Evolutionary conservation across 2,329 filamentous ascomycete species (phyloP).

Genomic region (Ceratocystis harringtonii): DNA sequence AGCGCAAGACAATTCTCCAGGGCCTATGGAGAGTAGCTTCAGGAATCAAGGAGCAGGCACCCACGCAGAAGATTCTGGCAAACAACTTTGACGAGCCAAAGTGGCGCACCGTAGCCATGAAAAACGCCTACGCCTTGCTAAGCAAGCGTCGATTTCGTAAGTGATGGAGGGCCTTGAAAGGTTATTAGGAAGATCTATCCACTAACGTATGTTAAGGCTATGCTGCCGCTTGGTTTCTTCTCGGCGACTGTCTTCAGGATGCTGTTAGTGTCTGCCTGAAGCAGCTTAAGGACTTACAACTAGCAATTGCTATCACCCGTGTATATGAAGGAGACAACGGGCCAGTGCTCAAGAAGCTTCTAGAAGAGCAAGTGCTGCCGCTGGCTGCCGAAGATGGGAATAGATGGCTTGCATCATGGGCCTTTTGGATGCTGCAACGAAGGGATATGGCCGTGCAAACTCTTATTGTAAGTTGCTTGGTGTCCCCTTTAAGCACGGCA

Average conservation of each 20-base stretch:
- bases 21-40: constrained; percentile 89
- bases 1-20: constrained; percentile 78
- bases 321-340: constrained; percentile 80
- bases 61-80: constrained; percentile 65
- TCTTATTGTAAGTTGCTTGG: constrained; percentile 49
- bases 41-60: constrained; percentile 72
- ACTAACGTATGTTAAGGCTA: constrained; percentile 48
- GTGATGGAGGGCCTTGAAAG: constrained; percentile 19
- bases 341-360: constrained; percentile 53
- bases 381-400: constrained; percentile 70
- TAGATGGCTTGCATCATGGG: constrained; percentile 89
- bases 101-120: constrained; percentile 79
- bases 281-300: constrained; percentile 74
- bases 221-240: constrained; percentile 85
- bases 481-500: too few species aligned
- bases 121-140: constrained; percentile 91
- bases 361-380: constrained; percentile 66
- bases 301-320: constrained; percentile 75
- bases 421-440: constrained; percentile 77
- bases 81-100: constrained; percentile 80
- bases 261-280: constrained; percentile 76
- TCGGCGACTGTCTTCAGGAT: constrained; percentile 72
- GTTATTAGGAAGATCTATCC: background rate
- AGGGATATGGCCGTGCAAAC: constrained; percentile 72
- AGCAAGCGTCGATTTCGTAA: constrained; percentile 75